A percentile compares a stretch with the other conserved stretches of the same genome.
Conservation (phyloP, 345 rosid species). For the Firmiana major region DNA sequence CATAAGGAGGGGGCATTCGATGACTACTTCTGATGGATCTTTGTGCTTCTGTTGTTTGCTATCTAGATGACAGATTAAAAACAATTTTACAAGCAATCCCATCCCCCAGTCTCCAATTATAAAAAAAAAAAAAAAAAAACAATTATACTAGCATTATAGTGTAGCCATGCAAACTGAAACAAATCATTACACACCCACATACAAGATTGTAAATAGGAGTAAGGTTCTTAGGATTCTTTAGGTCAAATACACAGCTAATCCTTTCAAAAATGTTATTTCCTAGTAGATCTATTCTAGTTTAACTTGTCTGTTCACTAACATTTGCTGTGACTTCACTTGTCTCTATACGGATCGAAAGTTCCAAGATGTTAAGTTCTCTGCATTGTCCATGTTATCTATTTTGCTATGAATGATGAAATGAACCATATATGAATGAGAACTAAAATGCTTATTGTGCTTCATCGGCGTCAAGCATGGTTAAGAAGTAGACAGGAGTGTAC, state of each 20-base stretch:
- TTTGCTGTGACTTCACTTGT: neutral
- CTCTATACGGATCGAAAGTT: neutral
- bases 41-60: neutral
- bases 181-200: neutral
- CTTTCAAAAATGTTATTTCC: neutral
- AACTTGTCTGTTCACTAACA: conserved; percentile 12
- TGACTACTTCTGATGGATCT: conserved; percentile 61
- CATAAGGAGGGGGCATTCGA: conserved; percentile 76
- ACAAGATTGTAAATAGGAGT: conserved; percentile 11
- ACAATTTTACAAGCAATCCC: conserved; percentile 1
- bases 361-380: neutral
- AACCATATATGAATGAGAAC: neutral
- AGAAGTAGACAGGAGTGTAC: neutral
- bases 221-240: conserved; percentile 21
- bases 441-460: neutral
- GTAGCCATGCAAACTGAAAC: no score
- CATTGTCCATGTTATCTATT: neutral
- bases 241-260: conserved; percentile 16
- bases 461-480: neutral
- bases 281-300: conserved; percentile 13
- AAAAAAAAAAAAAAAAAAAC: no score
- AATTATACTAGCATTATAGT: conserved; percentile 1
- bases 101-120: no score
- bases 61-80: conserved; percentile 19
- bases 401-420: neutral